Conservation (phyloP, 2,329 filamentous ascomycete genomes). For the Penicillium fuscoglaucum region DNA sequence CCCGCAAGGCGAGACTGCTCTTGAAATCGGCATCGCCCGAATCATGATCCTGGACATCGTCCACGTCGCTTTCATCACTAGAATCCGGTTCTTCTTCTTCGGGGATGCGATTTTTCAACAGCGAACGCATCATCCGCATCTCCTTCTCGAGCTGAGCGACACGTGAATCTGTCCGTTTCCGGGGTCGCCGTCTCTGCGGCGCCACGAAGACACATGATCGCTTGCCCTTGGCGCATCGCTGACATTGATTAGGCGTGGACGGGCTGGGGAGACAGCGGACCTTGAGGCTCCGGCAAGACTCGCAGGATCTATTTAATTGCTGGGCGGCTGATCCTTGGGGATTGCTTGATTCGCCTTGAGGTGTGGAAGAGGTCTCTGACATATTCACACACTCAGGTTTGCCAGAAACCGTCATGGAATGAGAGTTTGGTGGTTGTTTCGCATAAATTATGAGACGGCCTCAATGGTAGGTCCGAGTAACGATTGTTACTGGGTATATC, state of each 20-base stretch:
- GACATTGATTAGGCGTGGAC: conserved; percentile 35
- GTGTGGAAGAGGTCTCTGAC: conserved; percentile 27
- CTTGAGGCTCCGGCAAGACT: conserved; percentile 40
- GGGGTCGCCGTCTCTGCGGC: conserved; percentile 38
- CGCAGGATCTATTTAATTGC: conserved; percentile 40
- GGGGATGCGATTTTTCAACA: conserved; percentile 35
- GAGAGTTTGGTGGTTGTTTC: background rate
- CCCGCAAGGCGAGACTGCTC: conserved; percentile 18
- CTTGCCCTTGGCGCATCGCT: conserved; percentile 39
- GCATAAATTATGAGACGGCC: background rate
- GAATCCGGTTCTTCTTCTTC: conserved; percentile 33
- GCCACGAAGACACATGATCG: conserved; percentile 39
- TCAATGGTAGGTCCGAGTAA: conserved; percentile 2
- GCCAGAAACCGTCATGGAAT: background rate
- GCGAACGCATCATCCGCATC: conserved; percentile 41
- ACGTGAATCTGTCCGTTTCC: conserved; percentile 39
- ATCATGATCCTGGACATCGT: conserved; percentile 15
- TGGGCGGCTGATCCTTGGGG: conserved; percentile 25
- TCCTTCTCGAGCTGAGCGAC: conserved; percentile 41
- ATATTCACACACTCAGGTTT: conserved; percentile 22
- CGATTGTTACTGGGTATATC: conserved; percentile 6
- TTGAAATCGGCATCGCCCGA: conserved; percentile 21
- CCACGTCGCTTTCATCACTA: conserved; percentile 25
- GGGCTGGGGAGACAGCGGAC: conserved; percentile 39
- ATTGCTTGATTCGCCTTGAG: conserved; percentile 21